Evolutionary conservation across 2,329 filamentous ascomycete genomes (phyloP), one percentile per base, ranked within the genome.

Genomic region (Alternaria alternata): DNA sequence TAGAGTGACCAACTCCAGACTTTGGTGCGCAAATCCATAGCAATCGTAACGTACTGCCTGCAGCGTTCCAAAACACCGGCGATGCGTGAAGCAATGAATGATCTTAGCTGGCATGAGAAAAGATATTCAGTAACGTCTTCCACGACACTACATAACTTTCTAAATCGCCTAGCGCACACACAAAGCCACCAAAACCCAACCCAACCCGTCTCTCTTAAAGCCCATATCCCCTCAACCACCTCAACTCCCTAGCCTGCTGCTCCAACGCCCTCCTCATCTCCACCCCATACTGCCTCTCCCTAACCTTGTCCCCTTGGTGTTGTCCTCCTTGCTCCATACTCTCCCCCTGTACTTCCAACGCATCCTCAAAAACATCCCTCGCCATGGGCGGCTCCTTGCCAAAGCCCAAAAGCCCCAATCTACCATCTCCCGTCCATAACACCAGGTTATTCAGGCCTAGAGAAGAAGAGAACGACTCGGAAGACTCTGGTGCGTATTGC

Each of bases 351-450:
- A 70, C 72, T 66, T 75, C 76, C 12, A 75, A 69, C 28, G 67
- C 68, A 54, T 77, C 77, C 6, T 76, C 73, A 41, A 75, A 77
- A 5, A 75, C 66, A 26, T 74, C 71, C 9, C 52, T 63, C 32
- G 66, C 63, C 65, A 79, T 74, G 57, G 68, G 57, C 51, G 68
- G 48, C 4, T 64, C 54, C 20, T 70, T 65, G 5, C 83, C 80
- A 66, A 84, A 83, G 0, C 80, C 79, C 14, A 96, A 77, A 59
- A 95, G 82, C 0, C 93, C 94, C 47, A 97, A 81, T 64, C 89
- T 89, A 59, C 82, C 82, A 41, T 96, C 93, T 18, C 93, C 94
- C 0, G 93, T 97, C 93, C 93, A 97, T 47, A 97, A 83, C 4
- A 96, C 77, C 12, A 97, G 78, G 68, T 94, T 90, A 70, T 93